phyloP scores from a whole-genome alignment of 2,329 filamentous ascomycete genomes.

The Monosporascus sp. region DNA sequence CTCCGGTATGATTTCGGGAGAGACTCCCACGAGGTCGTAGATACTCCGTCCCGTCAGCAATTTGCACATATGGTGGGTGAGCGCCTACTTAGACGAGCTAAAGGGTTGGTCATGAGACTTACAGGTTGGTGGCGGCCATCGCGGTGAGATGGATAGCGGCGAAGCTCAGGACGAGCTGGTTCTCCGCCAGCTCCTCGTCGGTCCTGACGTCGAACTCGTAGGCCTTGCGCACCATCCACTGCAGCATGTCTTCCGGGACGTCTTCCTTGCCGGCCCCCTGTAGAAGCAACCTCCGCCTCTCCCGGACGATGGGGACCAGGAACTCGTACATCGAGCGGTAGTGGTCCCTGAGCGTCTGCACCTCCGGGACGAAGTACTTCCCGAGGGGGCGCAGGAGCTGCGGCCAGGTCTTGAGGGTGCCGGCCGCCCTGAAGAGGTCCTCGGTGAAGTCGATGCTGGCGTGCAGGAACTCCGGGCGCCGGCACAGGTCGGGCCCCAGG shows the following conservation, averaged over 20 bases:
- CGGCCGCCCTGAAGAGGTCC: conserved; percentile 32
- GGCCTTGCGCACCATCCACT: conserved; percentile 37
- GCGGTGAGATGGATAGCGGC: conserved; percentile 46
- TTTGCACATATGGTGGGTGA: too few relatives aligned
- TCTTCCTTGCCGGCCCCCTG: conserved; percentile 15
- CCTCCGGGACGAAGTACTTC: conserved; percentile 26
- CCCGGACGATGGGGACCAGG: conserved; percentile 23
- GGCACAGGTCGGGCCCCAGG: conserved; percentile 40
- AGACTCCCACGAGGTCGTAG: conserved; percentile 39
- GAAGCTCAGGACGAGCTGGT: conserved; percentile 38
- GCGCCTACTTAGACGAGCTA: too few relatives aligned
- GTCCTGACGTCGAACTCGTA: conserved; percentile 24
- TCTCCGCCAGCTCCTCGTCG: conserved; percentile 27
- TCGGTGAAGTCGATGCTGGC: conserved; percentile 43
- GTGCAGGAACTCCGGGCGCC: conserved; percentile 38
- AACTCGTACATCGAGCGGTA: conserved; percentile 28
- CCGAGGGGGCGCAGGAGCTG: conserved; percentile 28
- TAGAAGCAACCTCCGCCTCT: conserved; percentile 18
- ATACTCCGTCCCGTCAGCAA: conserved; percentile 24
- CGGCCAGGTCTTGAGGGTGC: conserved; percentile 15
- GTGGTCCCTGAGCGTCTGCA: conserved; percentile 27
- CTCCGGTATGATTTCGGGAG: conserved; percentile 41
- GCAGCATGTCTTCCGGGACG: conserved; percentile 37
- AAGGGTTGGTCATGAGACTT: conserved; percentile 6
- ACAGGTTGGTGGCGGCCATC: conserved; percentile 35